Percentiles rank a stretch among this genome's conserved stretches.
Conservation (phyloP, 1,284 basidiomycete genomes). For the Irpex lacteus region DNA sequence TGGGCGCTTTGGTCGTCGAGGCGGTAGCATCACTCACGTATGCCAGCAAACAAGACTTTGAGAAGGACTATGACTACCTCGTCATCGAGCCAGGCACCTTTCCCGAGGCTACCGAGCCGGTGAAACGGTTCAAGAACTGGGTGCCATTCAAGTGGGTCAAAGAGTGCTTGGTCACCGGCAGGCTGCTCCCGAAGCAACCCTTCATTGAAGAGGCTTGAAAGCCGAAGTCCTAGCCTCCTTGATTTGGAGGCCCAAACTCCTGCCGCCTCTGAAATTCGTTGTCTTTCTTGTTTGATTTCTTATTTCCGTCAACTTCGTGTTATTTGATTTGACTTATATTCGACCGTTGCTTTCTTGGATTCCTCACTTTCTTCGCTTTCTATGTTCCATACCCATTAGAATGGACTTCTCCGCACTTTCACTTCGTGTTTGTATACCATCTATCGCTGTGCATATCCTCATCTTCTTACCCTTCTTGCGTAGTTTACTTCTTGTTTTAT, state of each 20-base stretch:
- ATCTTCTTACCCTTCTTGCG: background rate
- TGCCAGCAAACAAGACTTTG: conserved; percentile 28
- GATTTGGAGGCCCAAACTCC: too few species aligned
- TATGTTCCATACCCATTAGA: background rate
- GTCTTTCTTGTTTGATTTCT: background rate
- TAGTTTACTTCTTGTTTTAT: background rate
- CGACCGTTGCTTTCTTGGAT: background rate
- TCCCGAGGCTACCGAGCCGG: background rate
- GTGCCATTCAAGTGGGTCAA: conserved; percentile 76
- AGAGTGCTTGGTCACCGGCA: conserved; percentile 68
- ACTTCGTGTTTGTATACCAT: background rate
- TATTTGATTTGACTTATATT: background rate
- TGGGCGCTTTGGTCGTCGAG: conserved; percentile 72
- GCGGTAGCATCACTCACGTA: conserved; percentile 40
- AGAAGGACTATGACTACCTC: conserved; percentile 57
- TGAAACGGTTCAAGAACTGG: conserved; percentile 24
- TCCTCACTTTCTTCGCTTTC: background rate
- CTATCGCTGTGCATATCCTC: background rate
- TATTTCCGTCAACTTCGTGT: background rate
- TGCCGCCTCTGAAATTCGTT: background rate
- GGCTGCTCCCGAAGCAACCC: conserved; percentile 33
- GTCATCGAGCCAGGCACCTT: conserved; percentile 50
- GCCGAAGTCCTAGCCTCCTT: too few species aligned
- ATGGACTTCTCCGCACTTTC: background rate
- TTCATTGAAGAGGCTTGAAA: background rate